phyloP scores from a whole-genome alignment of 75 land plant genomes.

The Adiantum capillusveneris region DNA sequence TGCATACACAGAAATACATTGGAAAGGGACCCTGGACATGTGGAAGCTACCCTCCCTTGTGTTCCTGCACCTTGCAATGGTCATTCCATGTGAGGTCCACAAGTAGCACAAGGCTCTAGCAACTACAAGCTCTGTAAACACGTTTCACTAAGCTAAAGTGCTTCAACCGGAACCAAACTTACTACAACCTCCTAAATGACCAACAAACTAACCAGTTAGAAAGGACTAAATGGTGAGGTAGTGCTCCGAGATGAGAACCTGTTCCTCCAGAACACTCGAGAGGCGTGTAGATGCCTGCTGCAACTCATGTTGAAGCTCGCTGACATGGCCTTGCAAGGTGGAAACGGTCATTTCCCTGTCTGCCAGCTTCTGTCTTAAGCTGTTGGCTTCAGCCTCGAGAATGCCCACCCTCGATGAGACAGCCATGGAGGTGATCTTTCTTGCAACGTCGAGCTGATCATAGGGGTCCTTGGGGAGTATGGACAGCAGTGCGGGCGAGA shows the following conservation, averaged over 20 bases:
- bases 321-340: conserved; percentile 42
- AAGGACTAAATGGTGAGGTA: too few species aligned
- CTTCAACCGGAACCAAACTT: too few species aligned
- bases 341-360: conserved; percentile 53
- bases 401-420: conserved; percentile 56
- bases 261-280: conserved; percentile 38
- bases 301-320: conserved; percentile 38
- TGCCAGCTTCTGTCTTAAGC: conserved; percentile 37
- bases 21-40: too few species aligned
- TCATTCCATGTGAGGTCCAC: too few species aligned
- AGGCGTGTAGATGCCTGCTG: conserved; percentile 44
- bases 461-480: conserved; percentile 82
- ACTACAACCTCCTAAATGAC: too few species aligned
- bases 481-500: conserved; percentile 53
- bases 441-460: conserved; percentile 93
- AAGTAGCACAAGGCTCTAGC: too few species aligned
- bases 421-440: conserved; percentile 87
- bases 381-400: conserved; percentile 55
- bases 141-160: too few species aligned
- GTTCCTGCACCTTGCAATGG: too few species aligned
- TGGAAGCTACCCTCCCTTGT: too few species aligned
- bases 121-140: too few species aligned
- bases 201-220: too few species aligned
- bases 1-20: too few species aligned
- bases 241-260: conserved; percentile 31